These are phyloP conservation scores for Henningerozyma blattae DNA, from an alignment of 805 yeast genomes.

Conservation along the genomic window DNA sequence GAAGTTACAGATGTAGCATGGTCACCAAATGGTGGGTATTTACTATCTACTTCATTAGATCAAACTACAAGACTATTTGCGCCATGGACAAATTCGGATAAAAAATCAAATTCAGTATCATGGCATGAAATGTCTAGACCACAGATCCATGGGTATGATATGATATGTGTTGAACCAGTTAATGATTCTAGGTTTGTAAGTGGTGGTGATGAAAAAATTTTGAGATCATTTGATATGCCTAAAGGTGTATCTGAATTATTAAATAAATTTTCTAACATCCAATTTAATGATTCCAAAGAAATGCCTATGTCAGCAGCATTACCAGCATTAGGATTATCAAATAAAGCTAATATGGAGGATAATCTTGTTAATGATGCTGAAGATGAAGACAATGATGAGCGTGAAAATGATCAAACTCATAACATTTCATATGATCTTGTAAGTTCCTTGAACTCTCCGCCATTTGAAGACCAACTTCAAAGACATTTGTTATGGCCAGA, in stretches of 20 bases:
- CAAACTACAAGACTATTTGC: constrained; percentile 86
- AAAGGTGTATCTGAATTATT: constrained; percentile 58
- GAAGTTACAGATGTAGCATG: constrained; percentile 73
- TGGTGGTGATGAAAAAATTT: constrained; percentile 91
- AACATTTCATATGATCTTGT: constrained; percentile 38
- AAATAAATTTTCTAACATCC: constrained; percentile 38
- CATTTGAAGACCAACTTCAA: constrained; percentile 84
- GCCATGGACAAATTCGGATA: constrained; percentile 35
- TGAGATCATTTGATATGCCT: constrained; percentile 85
- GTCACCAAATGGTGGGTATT: constrained; percentile 52
- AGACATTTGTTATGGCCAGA: constrained; percentile 93
- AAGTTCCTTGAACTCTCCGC: constrained; percentile 42
- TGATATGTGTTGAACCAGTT: constrained; percentile 66
- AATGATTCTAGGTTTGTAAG: constrained; percentile 59
- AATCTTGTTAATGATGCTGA: constrained; percentile 32
- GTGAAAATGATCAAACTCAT: constrained; percentile 18
- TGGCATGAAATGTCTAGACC: constrained; percentile 96
- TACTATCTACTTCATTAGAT: constrained; percentile 73
- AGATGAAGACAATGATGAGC: constrained; percentile 16
- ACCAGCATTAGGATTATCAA: constrained; percentile 89
- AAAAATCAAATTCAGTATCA: constrained; percentile 19
- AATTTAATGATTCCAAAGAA: constrained; percentile 16
- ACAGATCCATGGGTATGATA: constrained; percentile 96
- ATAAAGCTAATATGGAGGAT: constrained; percentile 60
- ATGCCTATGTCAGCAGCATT: constrained; percentile 80